phyloP scores from a whole-genome alignment of 257 asterid species.

The Rauvolfia tetraphylla region DNA sequence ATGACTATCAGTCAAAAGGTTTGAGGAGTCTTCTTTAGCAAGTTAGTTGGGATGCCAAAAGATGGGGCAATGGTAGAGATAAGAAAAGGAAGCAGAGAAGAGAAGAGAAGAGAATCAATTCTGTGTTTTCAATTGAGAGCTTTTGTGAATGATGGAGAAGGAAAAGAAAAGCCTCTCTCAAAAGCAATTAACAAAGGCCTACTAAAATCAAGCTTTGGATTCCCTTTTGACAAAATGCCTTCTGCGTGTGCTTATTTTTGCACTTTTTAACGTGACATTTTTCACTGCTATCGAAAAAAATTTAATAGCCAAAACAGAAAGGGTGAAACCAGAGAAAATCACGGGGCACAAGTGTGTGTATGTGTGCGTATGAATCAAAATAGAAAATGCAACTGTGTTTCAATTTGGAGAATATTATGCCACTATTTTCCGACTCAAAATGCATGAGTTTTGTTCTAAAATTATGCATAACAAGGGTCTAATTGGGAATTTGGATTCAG shows the following conservation, averaged over 20 bases:
- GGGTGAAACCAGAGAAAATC: no score
- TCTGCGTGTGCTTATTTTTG: not conserved
- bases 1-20: conserved; percentile 5
- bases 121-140: conserved; percentile 5
- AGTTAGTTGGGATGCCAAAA: conserved; percentile 20
- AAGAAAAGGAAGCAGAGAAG: not conserved
- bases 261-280: not conserved
- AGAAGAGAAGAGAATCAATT: conserved; percentile 13
- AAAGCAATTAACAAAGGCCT: conserved; percentile 22
- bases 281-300: not conserved
- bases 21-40: conserved; percentile 18
- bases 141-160: not conserved
- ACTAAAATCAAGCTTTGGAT: conserved; percentile 24
- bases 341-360: no score
- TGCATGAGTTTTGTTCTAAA: no score
- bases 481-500: no score
- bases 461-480: no score
- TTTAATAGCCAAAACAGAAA: no score
- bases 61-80: not conserved
- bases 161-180: conserved; percentile 9
- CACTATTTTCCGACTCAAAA: no score
- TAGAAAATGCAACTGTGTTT: no score
- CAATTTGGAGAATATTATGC: no score
- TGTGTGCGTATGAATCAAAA: no score
- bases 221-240: not conserved